Base-by-base conservation (phyloP, 1,139 yeast genomes). In the Candida labiduridarum region DNA sequence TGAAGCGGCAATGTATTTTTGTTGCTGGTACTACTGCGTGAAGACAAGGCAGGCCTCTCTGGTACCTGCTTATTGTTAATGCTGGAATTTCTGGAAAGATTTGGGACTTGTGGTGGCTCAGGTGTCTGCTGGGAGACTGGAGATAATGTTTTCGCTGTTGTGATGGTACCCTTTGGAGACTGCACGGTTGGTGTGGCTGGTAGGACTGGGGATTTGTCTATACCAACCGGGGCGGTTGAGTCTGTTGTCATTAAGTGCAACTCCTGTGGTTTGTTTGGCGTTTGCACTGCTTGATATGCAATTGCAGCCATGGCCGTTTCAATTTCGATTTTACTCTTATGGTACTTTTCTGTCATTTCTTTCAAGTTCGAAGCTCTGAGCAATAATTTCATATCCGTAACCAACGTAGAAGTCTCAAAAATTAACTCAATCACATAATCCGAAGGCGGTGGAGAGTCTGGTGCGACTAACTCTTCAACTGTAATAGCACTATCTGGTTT, bases 301-400 rank as follows among this genome's bases (percentile, higher is more conserved):
- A 69, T 57, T 15, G 53, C 57, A 2, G 58, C 59, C 22, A 67
- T 62, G 9, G 58, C 60, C 4, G 49, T 49, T 3, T 58, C 64
- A 41, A 69, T 58, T 47, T 72, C 76, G 7, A 55, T 57, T 50
- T 68, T 72, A 44, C 77, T 73, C 36, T 66, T 61, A 11, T 63
- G 66, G 49, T 83, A 67, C 10, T 73, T 68, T 41, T 69, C 68
- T 6, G 83, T 74, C 79, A 85, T 77, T 49, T 81, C 83, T 45
- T 82, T 66, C n/a, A 81, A 85, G 60, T 85, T 85, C 52, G 79
- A 69, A 1, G 87, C 80, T 52, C 91, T 72, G 44, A 85, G 65
- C 77, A 86, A 75, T 52, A 87, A 65, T 57, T 85, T 83, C 68
- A 84, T 72, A 59, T 87, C 92, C 52, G 83, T 80, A 0, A 81